These are phyloP conservation scores for Globisporangium parvum DNA, from an alignment of 352 stramenopile species.

Conservation along the genomic window DNA sequence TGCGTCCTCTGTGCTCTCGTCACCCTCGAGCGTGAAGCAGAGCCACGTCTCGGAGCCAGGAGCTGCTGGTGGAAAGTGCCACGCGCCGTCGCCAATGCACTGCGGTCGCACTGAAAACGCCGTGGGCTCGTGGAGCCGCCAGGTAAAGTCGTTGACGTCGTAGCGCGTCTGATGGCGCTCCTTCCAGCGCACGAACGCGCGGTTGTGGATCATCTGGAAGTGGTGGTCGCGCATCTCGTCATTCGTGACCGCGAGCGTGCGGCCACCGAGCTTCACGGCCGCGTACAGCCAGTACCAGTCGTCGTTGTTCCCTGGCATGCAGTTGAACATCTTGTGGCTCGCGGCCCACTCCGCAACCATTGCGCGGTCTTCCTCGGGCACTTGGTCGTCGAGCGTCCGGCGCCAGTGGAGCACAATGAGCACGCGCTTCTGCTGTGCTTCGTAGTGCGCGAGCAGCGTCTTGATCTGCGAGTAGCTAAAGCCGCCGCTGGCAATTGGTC, in stretches of 20 bases:
- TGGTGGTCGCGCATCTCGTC: slow-evolving; percentile 99
- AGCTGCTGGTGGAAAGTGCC: slow-evolving; percentile 53
- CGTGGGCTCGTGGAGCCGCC: slow-evolving; percentile 47
- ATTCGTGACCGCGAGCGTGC: slow-evolving; percentile 93
- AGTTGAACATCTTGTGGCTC: slow-evolving; percentile 88
- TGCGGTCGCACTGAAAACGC: slow-evolving; percentile 59
- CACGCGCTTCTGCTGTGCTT: slow-evolving; percentile 78
- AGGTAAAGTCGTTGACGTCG: slow-evolving; percentile 43
- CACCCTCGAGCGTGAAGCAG: slow-evolving; percentile 31
- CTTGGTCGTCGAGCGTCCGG: slow-evolving; percentile 87
- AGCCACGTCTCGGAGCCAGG: slow-evolving; percentile 33
- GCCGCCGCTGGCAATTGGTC: slow-evolving; percentile 43
- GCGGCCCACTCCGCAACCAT: slow-evolving; percentile 78
- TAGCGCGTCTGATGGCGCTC: slow-evolving; percentile 95
- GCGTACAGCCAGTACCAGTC: slow-evolving; percentile 99
- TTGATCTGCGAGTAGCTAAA: slow-evolving; percentile 97
- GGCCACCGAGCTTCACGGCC: slow-evolving; percentile 75
- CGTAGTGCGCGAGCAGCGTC: slow-evolving; percentile 89
- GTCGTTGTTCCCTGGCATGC: slow-evolving; percentile 95
- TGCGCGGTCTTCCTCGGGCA: slow-evolving; percentile 63
- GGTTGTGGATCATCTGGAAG: slow-evolving; percentile 97
- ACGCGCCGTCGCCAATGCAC: slow-evolving; percentile 39
- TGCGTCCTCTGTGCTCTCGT: not conserved
- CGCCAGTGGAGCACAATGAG: slow-evolving; percentile 95
- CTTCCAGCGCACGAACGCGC: slow-evolving; percentile 95